Conservation (phyloP, 2,329 filamentous ascomycete genomes). For the Beauveria medogensis region DNA sequence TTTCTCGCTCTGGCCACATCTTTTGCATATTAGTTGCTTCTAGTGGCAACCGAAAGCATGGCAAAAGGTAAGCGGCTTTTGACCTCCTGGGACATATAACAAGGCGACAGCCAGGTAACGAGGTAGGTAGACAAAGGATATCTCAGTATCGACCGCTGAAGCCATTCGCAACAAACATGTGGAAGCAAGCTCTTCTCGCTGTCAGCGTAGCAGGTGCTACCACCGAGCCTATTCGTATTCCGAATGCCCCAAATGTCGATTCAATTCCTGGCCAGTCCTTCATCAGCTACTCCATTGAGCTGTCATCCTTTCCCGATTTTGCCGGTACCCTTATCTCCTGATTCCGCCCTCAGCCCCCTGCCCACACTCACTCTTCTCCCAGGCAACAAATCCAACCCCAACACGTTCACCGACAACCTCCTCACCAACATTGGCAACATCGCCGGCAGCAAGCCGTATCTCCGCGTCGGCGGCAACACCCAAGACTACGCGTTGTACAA, state of each 20-base stretch:
- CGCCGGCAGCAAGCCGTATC: slow-evolving; percentile 48
- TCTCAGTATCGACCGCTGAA: not conserved
- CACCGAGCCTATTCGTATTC: not conserved
- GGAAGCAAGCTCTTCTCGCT: not conserved
- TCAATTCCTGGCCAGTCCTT: slow-evolving; percentile 29
- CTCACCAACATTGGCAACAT: slow-evolving; percentile 48
- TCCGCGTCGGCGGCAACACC: slow-evolving; percentile 59
- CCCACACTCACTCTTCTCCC: not conserved
- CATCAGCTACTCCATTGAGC: slow-evolving; percentile 44
- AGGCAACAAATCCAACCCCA: slow-evolving; percentile 47
- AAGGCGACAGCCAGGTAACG: not conserved
- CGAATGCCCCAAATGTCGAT: not conserved
- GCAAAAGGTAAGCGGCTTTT: not conserved
- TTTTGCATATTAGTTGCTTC: not conserved
- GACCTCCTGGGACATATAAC: not conserved
- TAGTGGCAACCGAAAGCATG: not conserved
- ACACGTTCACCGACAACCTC: slow-evolving; percentile 52
- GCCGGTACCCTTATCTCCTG: slow-evolving; percentile 24
- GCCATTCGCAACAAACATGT: not conserved
- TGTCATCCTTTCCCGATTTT: slow-evolving; percentile 44
- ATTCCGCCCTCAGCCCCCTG: not conserved
- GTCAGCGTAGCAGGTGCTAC: not conserved
- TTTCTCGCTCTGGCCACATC: not conserved
- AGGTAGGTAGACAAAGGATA: too few species aligned
- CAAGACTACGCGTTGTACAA: slow-evolving; percentile 58